Evolutionary conservation across 345 rosid genomes (phyloP).

Genomic region (Acer saccharum): DNA sequence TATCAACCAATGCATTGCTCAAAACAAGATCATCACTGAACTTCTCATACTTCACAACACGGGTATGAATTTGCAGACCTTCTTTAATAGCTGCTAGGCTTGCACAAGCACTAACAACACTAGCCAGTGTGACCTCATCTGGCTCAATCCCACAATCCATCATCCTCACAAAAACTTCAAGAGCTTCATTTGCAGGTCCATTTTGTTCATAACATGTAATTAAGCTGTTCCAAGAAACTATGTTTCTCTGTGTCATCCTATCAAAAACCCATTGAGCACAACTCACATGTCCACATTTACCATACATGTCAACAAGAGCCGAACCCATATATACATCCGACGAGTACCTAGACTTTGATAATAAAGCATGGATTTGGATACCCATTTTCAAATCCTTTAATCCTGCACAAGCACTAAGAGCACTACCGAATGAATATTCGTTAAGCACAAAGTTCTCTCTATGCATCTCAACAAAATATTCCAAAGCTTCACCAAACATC

Average conservation of each 20-base stretch:
- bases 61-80: constrained; percentile 71
- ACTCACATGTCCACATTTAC: constrained; percentile 63
- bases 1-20: constrained; percentile 80
- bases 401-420: constrained; percentile 72
- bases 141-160: constrained; percentile 51
- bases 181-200: constrained; percentile 67
- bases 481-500: constrained; percentile 58
- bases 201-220: constrained; percentile 87
- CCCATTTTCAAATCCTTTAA: constrained; percentile 49
- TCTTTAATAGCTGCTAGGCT: constrained; percentile 55
- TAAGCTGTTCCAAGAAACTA: constrained; percentile 92
- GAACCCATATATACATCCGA: constrained; percentile 70
- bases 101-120: constrained; percentile 87
- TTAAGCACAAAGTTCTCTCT: constrained; percentile 46
- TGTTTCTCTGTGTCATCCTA: constrained; percentile 56
- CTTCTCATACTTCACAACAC: constrained; percentile 51
- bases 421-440: constrained; percentile 70
- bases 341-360: constrained; percentile 45
- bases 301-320: constrained; percentile 84
- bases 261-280: constrained; percentile 64
- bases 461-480: constrained; percentile 62
- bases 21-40: constrained; percentile 67
- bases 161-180: constrained; percentile 64
- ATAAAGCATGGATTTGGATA: constrained; percentile 69
- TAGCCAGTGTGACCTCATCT: constrained; percentile 81